These are phyloP conservation scores for Xylaria nigripes DNA, from an alignment of 495 filamentous ascomycete species.

Conservation along the genomic window DNA sequence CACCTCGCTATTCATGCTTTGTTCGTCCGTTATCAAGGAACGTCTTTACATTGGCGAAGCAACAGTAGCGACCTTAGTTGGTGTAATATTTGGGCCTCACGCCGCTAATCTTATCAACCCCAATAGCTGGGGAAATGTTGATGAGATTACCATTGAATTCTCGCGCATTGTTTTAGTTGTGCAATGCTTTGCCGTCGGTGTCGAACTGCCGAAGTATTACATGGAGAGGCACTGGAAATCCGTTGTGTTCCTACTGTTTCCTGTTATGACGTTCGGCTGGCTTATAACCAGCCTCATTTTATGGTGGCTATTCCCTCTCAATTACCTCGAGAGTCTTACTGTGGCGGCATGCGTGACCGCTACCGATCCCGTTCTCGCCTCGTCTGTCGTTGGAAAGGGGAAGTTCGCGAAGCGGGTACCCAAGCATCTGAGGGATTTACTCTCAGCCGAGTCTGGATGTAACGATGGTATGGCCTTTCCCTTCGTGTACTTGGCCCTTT, in stretches of 20 bases:
- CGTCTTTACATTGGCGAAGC: constrained; percentile 98
- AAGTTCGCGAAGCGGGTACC: constrained; percentile 97
- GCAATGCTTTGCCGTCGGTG: constrained; percentile 98
- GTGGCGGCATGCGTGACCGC: constrained; percentile 93
- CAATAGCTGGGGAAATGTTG: constrained; percentile 76
- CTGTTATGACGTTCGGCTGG: constrained; percentile 98
- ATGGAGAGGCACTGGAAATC: constrained; percentile 99
- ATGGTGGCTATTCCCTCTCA: constrained; percentile 87
- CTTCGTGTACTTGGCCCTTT: constrained; percentile 88
- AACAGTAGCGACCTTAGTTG: constrained; percentile 90
- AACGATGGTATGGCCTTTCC: constrained; percentile 99
- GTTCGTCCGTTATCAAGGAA: constrained; percentile 96
- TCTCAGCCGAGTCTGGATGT: constrained; percentile 96
- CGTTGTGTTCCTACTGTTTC: constrained; percentile 76
- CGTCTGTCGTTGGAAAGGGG: constrained; percentile 96
- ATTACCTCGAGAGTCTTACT: constrained; percentile 81
- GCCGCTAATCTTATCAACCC: constrained; percentile 89
- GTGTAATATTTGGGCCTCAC: constrained; percentile 95
- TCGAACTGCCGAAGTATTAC: constrained; percentile 94
- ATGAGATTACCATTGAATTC: constrained; percentile 94
- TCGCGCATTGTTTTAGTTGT: constrained; percentile 96
- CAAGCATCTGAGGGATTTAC: constrained; percentile 88
- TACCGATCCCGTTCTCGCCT: constrained; percentile 94
- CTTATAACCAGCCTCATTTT: constrained; percentile 89
- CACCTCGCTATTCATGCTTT: constrained; percentile 96